These are phyloP conservation scores for Melastoma candidum DNA, from an alignment of 441 rosid species.

Conservation along the genomic window DNA sequence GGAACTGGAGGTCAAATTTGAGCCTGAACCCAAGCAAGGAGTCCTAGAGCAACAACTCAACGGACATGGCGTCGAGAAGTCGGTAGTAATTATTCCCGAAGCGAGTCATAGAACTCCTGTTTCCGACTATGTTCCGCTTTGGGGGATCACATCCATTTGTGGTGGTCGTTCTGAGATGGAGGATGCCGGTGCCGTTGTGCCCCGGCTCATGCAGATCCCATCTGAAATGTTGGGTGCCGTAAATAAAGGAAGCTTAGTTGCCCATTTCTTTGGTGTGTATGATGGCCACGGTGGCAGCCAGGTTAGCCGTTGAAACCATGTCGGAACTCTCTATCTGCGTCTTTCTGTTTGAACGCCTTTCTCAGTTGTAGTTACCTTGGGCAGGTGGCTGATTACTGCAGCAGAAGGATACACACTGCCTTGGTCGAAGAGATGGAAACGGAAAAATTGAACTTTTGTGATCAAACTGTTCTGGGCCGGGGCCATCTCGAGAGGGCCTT, in stretches of 20 bases:
- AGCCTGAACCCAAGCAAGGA: no score
- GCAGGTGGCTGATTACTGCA: conserved; percentile 5
- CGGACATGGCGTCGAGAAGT: neutral
- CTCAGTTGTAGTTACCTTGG: neutral
- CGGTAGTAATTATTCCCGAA: neutral
- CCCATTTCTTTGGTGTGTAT: conserved; percentile 10
- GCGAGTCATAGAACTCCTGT: neutral
- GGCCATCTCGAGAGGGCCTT: conserved; percentile 5
- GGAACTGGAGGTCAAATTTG: neutral
- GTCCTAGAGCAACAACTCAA: no score
- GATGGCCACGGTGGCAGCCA: conserved; percentile 11
- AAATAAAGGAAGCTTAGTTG: neutral
- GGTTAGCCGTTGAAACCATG: neutral
- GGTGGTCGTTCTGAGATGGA: conserved; percentile 6
- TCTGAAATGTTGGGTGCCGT: neutral
- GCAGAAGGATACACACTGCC: conserved; percentile 5
- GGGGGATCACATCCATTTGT: conserved; percentile 2
- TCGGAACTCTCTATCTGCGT: neutral
- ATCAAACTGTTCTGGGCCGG: neutral
- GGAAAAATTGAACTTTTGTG: neutral
- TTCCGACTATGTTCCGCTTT: conserved; percentile 3
- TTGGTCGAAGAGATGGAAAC: conserved; percentile 6
- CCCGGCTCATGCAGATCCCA: conserved; percentile 2
- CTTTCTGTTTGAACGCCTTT: neutral
- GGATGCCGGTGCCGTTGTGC: conserved; percentile 2